Evolutionary conservation across 768 basidiomycete species (phyloP).

Genomic region (Coprinopsis cinerea): DNA sequence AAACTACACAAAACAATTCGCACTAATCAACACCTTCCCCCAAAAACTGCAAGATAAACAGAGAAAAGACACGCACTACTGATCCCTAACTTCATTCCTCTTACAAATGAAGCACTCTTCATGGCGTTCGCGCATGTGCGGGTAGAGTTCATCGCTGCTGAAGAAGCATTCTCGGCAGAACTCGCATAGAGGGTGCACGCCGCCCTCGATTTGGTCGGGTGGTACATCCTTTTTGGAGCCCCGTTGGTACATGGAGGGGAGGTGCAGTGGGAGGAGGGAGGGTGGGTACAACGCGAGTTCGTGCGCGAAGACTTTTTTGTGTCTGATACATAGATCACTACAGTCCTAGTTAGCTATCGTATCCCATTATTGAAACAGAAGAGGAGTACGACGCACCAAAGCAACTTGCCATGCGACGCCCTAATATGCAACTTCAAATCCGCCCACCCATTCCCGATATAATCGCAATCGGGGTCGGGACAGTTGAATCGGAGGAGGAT

Average conservation of each 20-base stretch:
- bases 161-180: slow-evolving; percentile 95
- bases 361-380: not conserved
- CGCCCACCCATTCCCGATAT: slow-evolving; percentile 82
- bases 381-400: slow-evolving; percentile 57
- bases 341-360: not conserved
- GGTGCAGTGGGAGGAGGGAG: slow-evolving; percentile 56
- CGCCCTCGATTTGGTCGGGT: slow-evolving; percentile 62
- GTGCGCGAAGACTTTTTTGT: slow-evolving; percentile 93
- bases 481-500: slow-evolving; percentile 93
- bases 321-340: slow-evolving; percentile 82
- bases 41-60: no score
- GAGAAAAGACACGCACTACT: slow-evolving; percentile 61
- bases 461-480: slow-evolving; percentile 77
- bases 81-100: slow-evolving; percentile 67
- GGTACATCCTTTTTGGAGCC: slow-evolving; percentile 28
- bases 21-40: no score
- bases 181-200: slow-evolving; percentile 72
- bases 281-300: slow-evolving; percentile 83
- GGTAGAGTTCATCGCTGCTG: slow-evolving; percentile 86
- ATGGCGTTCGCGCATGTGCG: slow-evolving; percentile 89
- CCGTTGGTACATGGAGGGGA: slow-evolving; percentile 61
- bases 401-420: slow-evolving; percentile 62
- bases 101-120: slow-evolving; percentile 98
- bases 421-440: slow-evolving; percentile 84
- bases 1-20: no score